Conservation (phyloP, 2,329 filamentous ascomycete genomes). For the Colletotrichum echinochloae region DNA sequence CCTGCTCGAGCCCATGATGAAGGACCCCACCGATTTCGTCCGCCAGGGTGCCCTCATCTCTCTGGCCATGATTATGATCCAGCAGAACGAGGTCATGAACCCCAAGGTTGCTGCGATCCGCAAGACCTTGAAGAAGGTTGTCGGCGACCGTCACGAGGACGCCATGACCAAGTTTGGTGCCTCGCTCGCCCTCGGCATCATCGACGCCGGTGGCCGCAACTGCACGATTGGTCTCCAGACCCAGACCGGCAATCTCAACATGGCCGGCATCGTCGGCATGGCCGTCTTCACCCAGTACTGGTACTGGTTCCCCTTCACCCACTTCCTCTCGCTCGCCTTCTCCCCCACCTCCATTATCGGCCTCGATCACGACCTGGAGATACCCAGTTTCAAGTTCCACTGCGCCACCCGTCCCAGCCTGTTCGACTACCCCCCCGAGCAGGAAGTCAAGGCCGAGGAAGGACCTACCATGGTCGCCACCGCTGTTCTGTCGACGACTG, state of each 20-base stretch:
- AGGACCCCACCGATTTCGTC: constrained; percentile 98
- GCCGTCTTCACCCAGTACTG: constrained; percentile 99
- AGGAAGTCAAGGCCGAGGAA: constrained; percentile 94
- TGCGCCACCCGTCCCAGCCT: constrained; percentile 93
- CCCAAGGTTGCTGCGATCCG: constrained; percentile 92
- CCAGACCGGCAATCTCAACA: constrained; percentile 97
- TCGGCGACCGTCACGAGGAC: constrained; percentile 95
- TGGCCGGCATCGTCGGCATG: constrained; percentile 98
- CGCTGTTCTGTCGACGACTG: constrained; percentile 94
- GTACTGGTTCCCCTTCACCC: constrained; percentile 99
- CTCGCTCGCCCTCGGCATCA: constrained; percentile 93
- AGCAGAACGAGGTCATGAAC: constrained; percentile 99
- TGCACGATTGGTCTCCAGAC: constrained; percentile 98
- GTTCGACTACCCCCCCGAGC: constrained; percentile 97
- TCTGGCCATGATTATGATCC: constrained; percentile 98
- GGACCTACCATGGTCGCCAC: constrained; percentile 94
- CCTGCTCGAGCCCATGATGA: constrained; percentile 98
- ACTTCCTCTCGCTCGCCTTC: constrained; percentile 96
- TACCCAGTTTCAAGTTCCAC: constrained; percentile 95
- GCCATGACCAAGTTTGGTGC: constrained; percentile 99
- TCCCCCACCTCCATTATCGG: constrained; percentile 97
- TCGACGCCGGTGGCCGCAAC: constrained; percentile 97
- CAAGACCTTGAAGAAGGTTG: constrained; percentile 93
- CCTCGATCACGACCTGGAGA: constrained; percentile 92
- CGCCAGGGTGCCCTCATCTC: constrained; percentile 95